A percentile compares a stretch with the other conserved stretches of the same genome.
These are phyloP conservation scores for Pseudonitzschia pungens DNA, from an alignment of 108 stramenopile genomes.

Conservation along the genomic window DNA sequence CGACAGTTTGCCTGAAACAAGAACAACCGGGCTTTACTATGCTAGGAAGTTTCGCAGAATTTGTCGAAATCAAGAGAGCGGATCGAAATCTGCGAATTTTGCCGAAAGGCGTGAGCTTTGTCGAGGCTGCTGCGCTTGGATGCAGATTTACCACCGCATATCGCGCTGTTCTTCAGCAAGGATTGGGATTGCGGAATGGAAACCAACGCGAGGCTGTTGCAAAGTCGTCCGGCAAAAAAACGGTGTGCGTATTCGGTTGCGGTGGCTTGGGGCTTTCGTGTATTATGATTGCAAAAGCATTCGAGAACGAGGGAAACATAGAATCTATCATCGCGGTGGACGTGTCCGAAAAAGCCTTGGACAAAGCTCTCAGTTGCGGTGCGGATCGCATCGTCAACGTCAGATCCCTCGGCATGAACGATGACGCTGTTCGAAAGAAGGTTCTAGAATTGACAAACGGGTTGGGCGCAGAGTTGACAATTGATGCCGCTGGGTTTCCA, in stretches of 20 bases:
- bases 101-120: conserved; percentile 59
- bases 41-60: conserved; percentile 74
- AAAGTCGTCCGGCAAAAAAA: neutral
- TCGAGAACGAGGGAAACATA: conserved; percentile 15
- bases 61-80: conserved; percentile 59
- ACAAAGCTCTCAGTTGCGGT: conserved; percentile 59
- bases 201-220: conserved; percentile 19
- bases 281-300: conserved; percentile 64
- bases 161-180: conserved; percentile 76
- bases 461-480: conserved; percentile 64
- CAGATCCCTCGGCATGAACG: neutral
- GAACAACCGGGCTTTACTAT: conserved; percentile 77
- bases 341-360: conserved; percentile 57
- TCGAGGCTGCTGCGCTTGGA: conserved; percentile 79
- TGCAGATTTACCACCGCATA: conserved; percentile 84
- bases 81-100: conserved; percentile 57
- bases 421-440: conserved; percentile 30
- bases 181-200: conserved; percentile 24
- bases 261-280: conserved; percentile 80
- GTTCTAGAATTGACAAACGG: conserved; percentile 42
- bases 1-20: conserved; percentile 70
- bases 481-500: conserved; percentile 76
- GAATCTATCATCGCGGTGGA: conserved; percentile 67
- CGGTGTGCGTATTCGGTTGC: conserved; percentile 63
- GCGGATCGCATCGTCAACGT: conserved; percentile 48